phyloP scores from a whole-genome alignment of 2,329 filamentous ascomycete species.

The Epichloe baconii region DNA sequence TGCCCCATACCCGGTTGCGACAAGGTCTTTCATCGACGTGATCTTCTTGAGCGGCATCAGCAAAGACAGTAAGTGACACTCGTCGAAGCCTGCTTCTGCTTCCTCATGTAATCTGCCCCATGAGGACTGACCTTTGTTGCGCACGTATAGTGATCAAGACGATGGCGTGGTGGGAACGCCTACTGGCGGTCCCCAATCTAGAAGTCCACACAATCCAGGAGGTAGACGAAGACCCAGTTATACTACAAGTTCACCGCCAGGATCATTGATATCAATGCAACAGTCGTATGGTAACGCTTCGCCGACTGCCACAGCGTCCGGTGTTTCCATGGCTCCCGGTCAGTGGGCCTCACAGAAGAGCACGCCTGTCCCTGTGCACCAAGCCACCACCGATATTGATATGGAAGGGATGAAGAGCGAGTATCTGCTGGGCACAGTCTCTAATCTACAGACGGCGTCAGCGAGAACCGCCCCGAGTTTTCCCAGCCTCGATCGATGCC shows the following conservation, averaged over 20 bases:
- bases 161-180: conserved; percentile 3
- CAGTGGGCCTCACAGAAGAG: conserved; percentile 12
- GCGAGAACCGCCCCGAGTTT: conserved; percentile 9
- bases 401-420: conserved; percentile 10
- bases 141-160: conserved; percentile 12
- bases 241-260: conserved; percentile 8
- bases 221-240: conserved; percentile 8
- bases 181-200: neutral
- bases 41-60: conserved; percentile 46
- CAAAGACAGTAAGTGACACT: conserved; percentile 22
- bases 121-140: neutral
- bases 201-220: conserved; percentile 1
- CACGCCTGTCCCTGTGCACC: conserved; percentile 4
- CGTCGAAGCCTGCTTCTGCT: neutral
- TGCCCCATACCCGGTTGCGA: conserved; percentile 43
- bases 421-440: conserved; percentile 12
- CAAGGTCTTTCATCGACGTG: conserved; percentile 43
- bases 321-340: conserved; percentile 7
- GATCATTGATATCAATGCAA: conserved; percentile 6
- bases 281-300: conserved; percentile 5
- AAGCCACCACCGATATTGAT: conserved; percentile 10
- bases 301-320: conserved; percentile 5
- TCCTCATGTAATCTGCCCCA: too few species aligned
- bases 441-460: conserved; percentile 9
- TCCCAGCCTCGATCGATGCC: conserved; percentile 13